These are phyloP conservation scores for Fusarium hostae DNA, from an alignment of 2,329 filamentous ascomycete species.

Conservation along the genomic window DNA sequence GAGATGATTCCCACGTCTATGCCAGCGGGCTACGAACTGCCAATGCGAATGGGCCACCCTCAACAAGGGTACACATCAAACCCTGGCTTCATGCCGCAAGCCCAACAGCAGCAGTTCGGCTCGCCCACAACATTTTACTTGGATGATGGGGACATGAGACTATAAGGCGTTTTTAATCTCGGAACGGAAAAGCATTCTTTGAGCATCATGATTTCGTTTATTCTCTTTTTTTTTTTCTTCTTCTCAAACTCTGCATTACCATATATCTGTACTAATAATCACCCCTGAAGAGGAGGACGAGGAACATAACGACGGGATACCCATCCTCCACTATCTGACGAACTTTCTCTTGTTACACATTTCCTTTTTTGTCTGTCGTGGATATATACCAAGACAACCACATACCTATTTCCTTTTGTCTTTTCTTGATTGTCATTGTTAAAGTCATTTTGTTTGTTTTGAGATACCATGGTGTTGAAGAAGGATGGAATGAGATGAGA, in stretches of 20 bases:
- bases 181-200: conserved; percentile 34
- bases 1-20: conserved; percentile 46
- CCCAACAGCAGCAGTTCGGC: conserved; percentile 44
- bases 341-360: conserved; percentile 28
- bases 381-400: conserved; percentile 12
- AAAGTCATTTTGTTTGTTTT: conserved; percentile 36
- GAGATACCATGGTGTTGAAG: conserved; percentile 46
- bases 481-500: conserved; percentile 37
- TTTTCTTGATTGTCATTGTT: conserved; percentile 13
- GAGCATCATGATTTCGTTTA: conserved; percentile 33
- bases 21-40: conserved; percentile 44
- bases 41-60: conserved; percentile 44
- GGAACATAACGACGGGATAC: conserved; percentile 42
- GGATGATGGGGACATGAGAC: conserved; percentile 45
- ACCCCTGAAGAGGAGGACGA: conserved; percentile 37
- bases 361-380: conserved; percentile 17
- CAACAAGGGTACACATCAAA: conserved; percentile 41
- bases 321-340: conserved; percentile 40
- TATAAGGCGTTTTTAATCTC: conserved; percentile 37
- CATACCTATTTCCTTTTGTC: conserved; percentile 22
- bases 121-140: conserved; percentile 46
- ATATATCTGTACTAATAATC: conserved; percentile 44
- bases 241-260: conserved; percentile 16
- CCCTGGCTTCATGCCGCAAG: conserved; percentile 41
- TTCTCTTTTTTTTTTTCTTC: conserved; percentile 11